A percentile compares a stretch with the other conserved stretches of the same genome.
These are phyloP conservation scores for Withania somnifera DNA, from an alignment of 305 asterid species.

Conservation along the genomic window DNA sequence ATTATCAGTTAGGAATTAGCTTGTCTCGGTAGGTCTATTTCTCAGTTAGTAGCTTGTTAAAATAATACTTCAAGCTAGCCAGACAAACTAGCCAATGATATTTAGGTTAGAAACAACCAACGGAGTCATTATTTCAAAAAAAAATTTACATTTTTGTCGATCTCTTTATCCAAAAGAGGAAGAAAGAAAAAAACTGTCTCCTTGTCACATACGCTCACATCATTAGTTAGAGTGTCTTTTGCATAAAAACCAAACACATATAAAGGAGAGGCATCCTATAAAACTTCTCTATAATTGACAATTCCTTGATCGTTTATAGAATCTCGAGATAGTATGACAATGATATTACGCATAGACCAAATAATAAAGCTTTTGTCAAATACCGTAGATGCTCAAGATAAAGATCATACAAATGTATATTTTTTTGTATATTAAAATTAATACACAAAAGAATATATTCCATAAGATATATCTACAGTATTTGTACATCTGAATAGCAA, in stretches of 20 bases:
- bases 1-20: background rate
- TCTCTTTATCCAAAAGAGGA: background rate
- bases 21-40: background rate
- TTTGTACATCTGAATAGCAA: background rate
- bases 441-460: background rate
- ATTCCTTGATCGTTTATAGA: background rate
- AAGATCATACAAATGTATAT: background rate
- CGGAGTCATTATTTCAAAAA: background rate
- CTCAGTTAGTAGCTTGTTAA: background rate
- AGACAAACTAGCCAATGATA: background rate
- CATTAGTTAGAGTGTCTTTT: conserved; percentile 1
- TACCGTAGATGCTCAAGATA: background rate
- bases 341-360: background rate
- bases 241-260: conserved; percentile 1
- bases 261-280: background rate
- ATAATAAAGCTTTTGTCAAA: background rate
- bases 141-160: background rate
- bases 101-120: background rate
- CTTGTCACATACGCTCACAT: conserved; percentile 2
- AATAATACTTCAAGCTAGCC: background rate
- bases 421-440: too few species aligned
- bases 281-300: background rate
- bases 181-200: background rate
- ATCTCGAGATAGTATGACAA: background rate
- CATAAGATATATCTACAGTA: too few species aligned